A percentile compares a stretch with the other conserved stretches of the same genome.
phyloP scores from a whole-genome alignment of 257 asterid species.

The Avicennia marina region DNA sequence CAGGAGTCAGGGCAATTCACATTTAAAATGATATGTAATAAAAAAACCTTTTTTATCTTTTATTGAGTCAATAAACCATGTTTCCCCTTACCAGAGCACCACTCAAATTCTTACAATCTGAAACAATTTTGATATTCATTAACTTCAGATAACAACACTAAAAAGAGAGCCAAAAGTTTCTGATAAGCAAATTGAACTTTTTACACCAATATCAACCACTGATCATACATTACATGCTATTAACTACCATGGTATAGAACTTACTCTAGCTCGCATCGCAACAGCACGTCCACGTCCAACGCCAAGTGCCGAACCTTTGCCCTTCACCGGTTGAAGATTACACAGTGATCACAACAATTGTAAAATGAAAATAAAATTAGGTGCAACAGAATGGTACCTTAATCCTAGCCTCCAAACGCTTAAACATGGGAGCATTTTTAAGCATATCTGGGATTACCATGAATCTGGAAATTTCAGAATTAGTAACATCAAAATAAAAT shows the following conservation, averaged over 20 bases:
- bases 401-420: constrained; percentile 90
- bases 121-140: no score
- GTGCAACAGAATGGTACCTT: constrained; percentile 48
- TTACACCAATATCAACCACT: not conserved
- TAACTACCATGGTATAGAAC: constrained; percentile 14
- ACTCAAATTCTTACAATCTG: no score
- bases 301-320: constrained; percentile 90
- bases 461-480: constrained; percentile 48
- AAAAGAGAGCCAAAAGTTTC: no score
- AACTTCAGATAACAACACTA: no score
- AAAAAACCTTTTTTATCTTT: not conserved
- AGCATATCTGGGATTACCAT: constrained; percentile 99
- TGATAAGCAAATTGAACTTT: no score
- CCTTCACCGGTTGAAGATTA: constrained; percentile 44
- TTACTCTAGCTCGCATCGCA: constrained; percentile 94
- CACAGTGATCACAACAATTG: constrained; percentile 19
- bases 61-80: not conserved
- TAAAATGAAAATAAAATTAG: not conserved
- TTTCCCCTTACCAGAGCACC: no score
- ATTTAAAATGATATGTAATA: not conserved
- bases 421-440: constrained; percentile 98
- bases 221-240: not conserved
- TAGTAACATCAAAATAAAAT: no score
- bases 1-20: constrained; percentile 11
- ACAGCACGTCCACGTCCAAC: constrained; percentile 98